Evolutionary conservation across 495 filamentous ascomycete species (phyloP).

Genomic region (Daldinia caldariorum): DNA sequence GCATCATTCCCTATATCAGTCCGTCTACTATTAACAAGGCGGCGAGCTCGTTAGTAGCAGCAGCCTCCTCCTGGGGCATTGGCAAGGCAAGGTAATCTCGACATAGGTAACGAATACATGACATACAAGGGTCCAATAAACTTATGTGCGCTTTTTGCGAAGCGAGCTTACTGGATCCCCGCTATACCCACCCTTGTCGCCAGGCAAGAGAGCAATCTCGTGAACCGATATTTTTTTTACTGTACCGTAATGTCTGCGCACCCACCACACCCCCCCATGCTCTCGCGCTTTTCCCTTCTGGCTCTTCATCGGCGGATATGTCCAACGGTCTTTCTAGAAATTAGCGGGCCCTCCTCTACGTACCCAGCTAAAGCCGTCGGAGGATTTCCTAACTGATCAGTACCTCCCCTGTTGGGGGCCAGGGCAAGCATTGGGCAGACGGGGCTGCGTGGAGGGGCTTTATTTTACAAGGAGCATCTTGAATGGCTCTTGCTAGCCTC

Average conservation of each 20-base stretch:
- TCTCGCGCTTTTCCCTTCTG: constrained; percentile 52
- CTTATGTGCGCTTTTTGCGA: constrained; percentile 53
- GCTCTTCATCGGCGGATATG: constrained; percentile 54
- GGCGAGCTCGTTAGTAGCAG: constrained; percentile 34
- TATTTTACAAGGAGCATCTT: constrained; percentile 41
- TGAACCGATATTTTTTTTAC: constrained; percentile 51
- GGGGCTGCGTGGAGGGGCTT: constrained; percentile 46
- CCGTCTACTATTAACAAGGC: constrained; percentile 41
- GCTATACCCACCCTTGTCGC: constrained; percentile 42
- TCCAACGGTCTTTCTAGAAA: constrained; percentile 61
- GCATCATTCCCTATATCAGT: constrained; percentile 41
- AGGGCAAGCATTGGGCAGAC: constrained; percentile 45
- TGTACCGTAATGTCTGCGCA: constrained; percentile 40
- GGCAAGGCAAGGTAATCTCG: constrained; percentile 14
- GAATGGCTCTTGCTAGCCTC: constrained; percentile 42
- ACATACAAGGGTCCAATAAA: constrained; percentile 41
- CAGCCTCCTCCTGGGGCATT: constrained; percentile 9
- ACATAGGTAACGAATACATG: constrained; percentile 39
- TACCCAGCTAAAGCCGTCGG: constrained; percentile 49
- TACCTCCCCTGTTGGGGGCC: constrained; percentile 49
- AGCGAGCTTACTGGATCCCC: constrained; percentile 59
- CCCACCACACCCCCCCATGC: constrained; percentile 41
- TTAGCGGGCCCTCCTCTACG: constrained; percentile 53
- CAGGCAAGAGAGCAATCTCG: constrained; percentile 49
- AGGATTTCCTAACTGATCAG: constrained; percentile 61